phyloP scores from a whole-genome alignment of 2,329 filamentous ascomycete genomes.

The Arthrinium puccinioides region DNA sequence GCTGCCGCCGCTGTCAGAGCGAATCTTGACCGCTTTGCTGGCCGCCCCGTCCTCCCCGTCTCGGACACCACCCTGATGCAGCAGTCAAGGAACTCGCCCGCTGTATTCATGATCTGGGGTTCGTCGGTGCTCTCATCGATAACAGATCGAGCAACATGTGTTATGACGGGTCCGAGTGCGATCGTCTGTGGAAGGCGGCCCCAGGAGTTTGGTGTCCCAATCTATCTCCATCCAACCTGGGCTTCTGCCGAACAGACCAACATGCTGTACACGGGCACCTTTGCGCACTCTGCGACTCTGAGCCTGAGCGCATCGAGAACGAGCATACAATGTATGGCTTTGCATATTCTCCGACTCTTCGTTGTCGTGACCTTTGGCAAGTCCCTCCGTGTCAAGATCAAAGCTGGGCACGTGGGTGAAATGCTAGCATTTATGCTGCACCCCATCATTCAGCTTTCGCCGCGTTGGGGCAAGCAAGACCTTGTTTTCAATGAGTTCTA shows the following conservation, averaged over 20 bases:
- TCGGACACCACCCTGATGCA: conserved; percentile 16
- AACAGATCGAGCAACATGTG: conserved; percentile 17
- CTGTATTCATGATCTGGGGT: conserved; percentile 19
- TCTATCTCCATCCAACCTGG: conserved; percentile 43
- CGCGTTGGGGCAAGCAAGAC: conserved; percentile 20
- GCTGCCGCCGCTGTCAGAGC: conserved; percentile 16
- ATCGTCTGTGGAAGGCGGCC: conserved; percentile 24
- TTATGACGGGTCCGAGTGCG: conserved; percentile 21
- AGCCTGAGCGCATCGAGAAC: conserved; percentile 17
- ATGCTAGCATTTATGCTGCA: conserved; percentile 48
- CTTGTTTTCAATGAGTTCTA: conserved; percentile 41
- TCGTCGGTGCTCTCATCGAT: conserved; percentile 25
- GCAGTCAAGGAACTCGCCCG: conserved; percentile 22
- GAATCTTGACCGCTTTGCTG: conserved; percentile 18
- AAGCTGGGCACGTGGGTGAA: conserved; percentile 34
- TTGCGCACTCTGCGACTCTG: conserved; percentile 16
- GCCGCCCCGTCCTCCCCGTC: conserved; percentile 22
- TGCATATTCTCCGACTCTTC: conserved; percentile 24
- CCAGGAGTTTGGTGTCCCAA: conserved; percentile 37
- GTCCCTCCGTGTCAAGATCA: conserved; percentile 28
- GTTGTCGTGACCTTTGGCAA: conserved; percentile 23
- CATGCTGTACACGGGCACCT: conserved; percentile 23
- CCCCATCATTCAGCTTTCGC: conserved; percentile 26
- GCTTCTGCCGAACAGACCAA: conserved; percentile 22
- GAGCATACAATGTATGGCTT: conserved; percentile 29